Base-by-base conservation (phyloP, 2,329 filamentous ascomycete species). In the Hysterium pulicare region DNA sequence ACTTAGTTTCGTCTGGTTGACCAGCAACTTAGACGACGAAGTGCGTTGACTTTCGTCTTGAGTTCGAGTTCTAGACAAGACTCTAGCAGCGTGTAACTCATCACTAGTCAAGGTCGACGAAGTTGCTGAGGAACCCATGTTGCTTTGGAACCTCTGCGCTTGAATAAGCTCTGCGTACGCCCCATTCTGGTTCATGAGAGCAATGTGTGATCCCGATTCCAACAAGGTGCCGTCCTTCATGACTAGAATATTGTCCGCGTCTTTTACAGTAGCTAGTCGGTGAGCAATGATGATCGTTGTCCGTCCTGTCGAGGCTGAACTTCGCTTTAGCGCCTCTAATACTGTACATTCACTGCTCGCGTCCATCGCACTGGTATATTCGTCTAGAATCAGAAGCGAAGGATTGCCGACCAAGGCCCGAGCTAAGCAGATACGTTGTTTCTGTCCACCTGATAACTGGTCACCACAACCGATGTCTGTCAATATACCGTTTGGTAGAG, bases 271-370 rank as follows among this genome's bases (percentile, higher is more conserved):
- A 5, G 59, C 62, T 13, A 68, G 53, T 19, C 61, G 52, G 37
- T 67, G 63, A 3, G 64, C 63, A 42, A 67, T 63, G 34, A 67
- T 60, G 41, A 67, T 58, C 2, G 64, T 67, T 3, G 61, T 67
- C 30, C 64, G 54, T 2, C 53, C 51, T 6, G 48, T 54, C 13
- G 42, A 38, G 9, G 54, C 52, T 13, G 62, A 63, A 23, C 57
- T 58, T 24, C 49, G 53, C 32, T 53, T 53, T 15, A 67, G 41
- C 21, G 64, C 62, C 19, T 64, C 59, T 8, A 55, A 44, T 8
- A 67, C 61, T 10, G 59, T 49, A 10, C 57, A 56, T 38, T 68
- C 64, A 28, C 56, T 63, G 4, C 49, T 57, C 31, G 56, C 50
- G 40, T 62, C 59, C 52, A 62, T 61, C 11, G 64, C 64, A 36